Conservation (phyloP, 2,329 filamentous ascomycete genomes). For the Ophiostoma ips region DNA sequence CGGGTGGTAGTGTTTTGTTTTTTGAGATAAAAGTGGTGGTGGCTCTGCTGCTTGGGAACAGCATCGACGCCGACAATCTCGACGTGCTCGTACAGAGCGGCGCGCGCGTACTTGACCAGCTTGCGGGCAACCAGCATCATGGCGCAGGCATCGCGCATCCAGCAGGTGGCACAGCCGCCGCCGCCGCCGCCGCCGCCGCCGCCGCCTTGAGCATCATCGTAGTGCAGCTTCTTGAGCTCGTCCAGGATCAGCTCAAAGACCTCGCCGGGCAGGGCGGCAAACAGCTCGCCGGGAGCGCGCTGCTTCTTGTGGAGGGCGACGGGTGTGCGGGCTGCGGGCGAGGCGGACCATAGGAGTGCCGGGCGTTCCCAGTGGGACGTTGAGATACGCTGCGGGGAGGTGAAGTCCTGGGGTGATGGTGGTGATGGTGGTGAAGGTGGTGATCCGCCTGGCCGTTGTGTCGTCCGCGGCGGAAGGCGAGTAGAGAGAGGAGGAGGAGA, state of each 20-base stretch:
- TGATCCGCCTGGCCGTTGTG: neutral
- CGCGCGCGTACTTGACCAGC: slow-evolving; percentile 36
- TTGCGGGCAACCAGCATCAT: slow-evolving; percentile 37
- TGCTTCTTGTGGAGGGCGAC: neutral
- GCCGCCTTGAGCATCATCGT: slow-evolving; percentile 19
- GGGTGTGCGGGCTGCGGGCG: neutral
- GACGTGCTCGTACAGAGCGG: slow-evolving; percentile 43
- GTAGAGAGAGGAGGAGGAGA: neutral
- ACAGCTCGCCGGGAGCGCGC: slow-evolving; percentile 32
- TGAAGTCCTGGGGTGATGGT: neutral
- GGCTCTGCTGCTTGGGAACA: slow-evolving; percentile 29
- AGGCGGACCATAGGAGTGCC: slow-evolving; percentile 16
- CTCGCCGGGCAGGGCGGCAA: slow-evolving; percentile 42
- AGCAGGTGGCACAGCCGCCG: slow-evolving; percentile 46
- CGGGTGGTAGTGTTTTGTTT: slow-evolving; percentile 32
- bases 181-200: slow-evolving; percentile 28
- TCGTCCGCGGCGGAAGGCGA: too few relatives aligned
- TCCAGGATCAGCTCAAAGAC: slow-evolving; percentile 43
- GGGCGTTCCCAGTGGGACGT: slow-evolving; percentile 6
- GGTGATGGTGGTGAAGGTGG: neutral
- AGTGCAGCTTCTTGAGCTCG: slow-evolving; percentile 37
- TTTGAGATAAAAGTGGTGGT: slow-evolving; percentile 45
- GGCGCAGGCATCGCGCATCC: slow-evolving; percentile 46
- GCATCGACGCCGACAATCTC: slow-evolving; percentile 42
- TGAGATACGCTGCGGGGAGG: neutral